Evolutionary conservation across 2,329 filamentous ascomycete species (phyloP).

Genomic region (Clathrospora elynae): DNA sequence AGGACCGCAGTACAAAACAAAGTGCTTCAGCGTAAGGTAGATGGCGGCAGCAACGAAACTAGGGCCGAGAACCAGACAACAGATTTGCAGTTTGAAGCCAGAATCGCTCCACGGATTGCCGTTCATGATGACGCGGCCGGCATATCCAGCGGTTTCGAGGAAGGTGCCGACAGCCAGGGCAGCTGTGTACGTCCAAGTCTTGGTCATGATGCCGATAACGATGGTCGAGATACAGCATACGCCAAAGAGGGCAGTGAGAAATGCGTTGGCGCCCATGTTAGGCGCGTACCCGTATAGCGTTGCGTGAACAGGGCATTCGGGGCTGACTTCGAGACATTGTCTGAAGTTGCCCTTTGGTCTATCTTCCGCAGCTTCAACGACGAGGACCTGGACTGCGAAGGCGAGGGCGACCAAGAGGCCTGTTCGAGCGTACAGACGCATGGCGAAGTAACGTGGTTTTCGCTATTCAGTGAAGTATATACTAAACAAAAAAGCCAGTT

Average conservation of each 20-base stretch:
- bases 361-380: slow-evolving; percentile 22
- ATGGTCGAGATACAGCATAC: slow-evolving; percentile 25
- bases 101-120: slow-evolving; percentile 51
- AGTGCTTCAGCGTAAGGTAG: slow-evolving; percentile 55
- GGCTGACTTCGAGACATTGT: slow-evolving; percentile 30
- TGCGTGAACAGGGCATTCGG: slow-evolving; percentile 40
- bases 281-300: slow-evolving; percentile 52
- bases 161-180: slow-evolving; percentile 49
- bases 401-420: slow-evolving; percentile 15
- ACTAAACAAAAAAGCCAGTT: background rate
- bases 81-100: slow-evolving; percentile 52
- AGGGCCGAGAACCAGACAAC: slow-evolving; percentile 51
- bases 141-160: slow-evolving; percentile 52
- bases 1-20: slow-evolving; percentile 52
- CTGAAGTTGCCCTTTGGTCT: slow-evolving; percentile 30
- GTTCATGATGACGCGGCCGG: slow-evolving; percentile 51
- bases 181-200: slow-evolving; percentile 50
- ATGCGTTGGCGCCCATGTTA: slow-evolving; percentile 45
- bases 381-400: slow-evolving; percentile 14
- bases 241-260: slow-evolving; percentile 42
- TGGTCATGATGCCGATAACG: slow-evolving; percentile 37
- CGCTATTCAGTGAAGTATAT: background rate
- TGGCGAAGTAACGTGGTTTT: background rate
- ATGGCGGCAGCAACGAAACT: slow-evolving; percentile 55
- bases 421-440: slow-evolving; percentile 14